Percentiles rank a stretch among this genome's conserved stretches.
Evolutionary conservation across 2,329 filamentous ascomycete species (phyloP).

Genomic region (Aspergillus sp.): DNA sequence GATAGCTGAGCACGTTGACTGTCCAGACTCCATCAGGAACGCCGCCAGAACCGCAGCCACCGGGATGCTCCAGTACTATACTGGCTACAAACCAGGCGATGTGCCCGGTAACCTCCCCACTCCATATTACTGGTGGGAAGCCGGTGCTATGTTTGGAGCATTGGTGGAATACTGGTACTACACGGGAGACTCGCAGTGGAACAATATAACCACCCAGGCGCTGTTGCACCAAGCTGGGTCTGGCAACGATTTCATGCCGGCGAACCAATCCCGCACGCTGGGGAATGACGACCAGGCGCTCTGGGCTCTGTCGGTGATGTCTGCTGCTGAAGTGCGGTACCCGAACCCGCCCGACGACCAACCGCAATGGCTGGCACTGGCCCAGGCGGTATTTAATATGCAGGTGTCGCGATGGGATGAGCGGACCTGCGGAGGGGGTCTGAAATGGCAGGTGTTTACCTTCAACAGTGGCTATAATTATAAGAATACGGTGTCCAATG

Average conservation of each 20-base stretch:
- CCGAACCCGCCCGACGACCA: slow-evolving; percentile 55
- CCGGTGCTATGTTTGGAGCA: slow-evolving; percentile 23
- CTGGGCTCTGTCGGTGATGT: slow-evolving; percentile 70
- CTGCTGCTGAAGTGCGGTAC: slow-evolving; percentile 65
- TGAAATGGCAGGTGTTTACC: slow-evolving; percentile 31
- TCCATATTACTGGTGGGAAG: slow-evolving; percentile 34
- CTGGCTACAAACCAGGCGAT: slow-evolving; percentile 33
- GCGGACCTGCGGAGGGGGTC: slow-evolving; percentile 57
- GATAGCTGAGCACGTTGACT: not conserved
- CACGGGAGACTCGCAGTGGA: slow-evolving; percentile 21
- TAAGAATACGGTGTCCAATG: slow-evolving; percentile 11
- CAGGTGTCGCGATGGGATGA: slow-evolving; percentile 63
- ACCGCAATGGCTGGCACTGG: slow-evolving; percentile 65
- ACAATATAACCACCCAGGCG: slow-evolving; percentile 46
- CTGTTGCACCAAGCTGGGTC: slow-evolving; percentile 64
- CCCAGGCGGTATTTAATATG: slow-evolving; percentile 68
- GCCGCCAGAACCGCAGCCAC: slow-evolving; percentile 34
- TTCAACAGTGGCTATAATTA: slow-evolving; percentile 8
- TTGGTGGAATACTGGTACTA: slow-evolving; percentile 27
- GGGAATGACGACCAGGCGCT: slow-evolving; percentile 55
- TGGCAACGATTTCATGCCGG: slow-evolving; percentile 66
- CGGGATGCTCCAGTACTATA: slow-evolving; percentile 43
- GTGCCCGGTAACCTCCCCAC: slow-evolving; percentile 39
- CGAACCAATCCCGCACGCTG: slow-evolving; percentile 33
- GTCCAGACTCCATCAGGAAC: slow-evolving; percentile 34